Evolutionary conservation across 805 yeast species (phyloP).

Genomic region (Cyberlindnera japonica): DNA sequence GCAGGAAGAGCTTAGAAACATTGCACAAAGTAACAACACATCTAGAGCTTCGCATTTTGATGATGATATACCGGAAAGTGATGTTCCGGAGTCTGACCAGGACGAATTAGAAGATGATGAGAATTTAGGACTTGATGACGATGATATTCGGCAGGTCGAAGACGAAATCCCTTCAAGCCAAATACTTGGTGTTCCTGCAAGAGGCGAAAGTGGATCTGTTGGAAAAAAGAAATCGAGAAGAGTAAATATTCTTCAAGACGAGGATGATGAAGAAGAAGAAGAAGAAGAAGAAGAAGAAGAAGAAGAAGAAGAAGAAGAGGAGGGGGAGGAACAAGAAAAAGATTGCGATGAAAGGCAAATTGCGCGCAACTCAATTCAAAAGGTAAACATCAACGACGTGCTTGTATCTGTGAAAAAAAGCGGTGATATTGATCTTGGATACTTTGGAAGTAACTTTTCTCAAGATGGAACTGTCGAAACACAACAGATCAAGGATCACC

Average conservation of each 20-base stretch:
- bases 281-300: constrained; percentile 7
- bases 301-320: no score
- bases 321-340: no score
- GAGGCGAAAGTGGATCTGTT: constrained; percentile 9
- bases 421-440: constrained; percentile 19
- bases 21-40: constrained; percentile 15
- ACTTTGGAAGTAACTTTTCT: constrained; percentile 24
- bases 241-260: constrained; percentile 14
- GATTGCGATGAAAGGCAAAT: no score
- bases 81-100: constrained; percentile 22
- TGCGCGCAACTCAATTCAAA: no score
- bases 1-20: constrained; percentile 32
- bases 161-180: constrained; percentile 9
- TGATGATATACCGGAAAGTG: constrained; percentile 23
- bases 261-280: constrained; percentile 18
- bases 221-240: constrained; percentile 7
- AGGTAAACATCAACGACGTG: constrained; percentile 5
- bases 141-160: background rate
- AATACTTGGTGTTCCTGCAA: constrained; percentile 2
- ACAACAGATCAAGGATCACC: constrained; percentile 13
- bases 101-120: constrained; percentile 16
- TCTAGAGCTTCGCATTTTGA: constrained; percentile 13
- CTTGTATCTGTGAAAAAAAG: constrained; percentile 2
- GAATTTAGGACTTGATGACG: constrained; percentile 11
- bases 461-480: constrained; percentile 12